Evolutionary conservation across 345 rosid genomes (phyloP).

Genomic region (Hibiscus mutabilis): DNA sequence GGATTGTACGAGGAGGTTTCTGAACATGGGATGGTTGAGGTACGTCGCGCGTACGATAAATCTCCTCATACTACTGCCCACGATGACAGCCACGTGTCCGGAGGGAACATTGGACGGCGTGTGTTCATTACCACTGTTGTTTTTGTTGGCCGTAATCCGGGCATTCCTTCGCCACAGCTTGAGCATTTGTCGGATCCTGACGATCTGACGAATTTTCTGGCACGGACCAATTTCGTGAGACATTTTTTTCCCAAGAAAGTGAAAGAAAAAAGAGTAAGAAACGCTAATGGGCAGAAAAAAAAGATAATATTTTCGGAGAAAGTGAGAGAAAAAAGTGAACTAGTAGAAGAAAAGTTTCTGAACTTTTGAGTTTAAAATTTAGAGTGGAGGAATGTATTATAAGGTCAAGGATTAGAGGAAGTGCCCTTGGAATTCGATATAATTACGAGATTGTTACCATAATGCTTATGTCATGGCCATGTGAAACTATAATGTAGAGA

Average conservation of each 20-base stretch:
- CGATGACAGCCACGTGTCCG: constrained; percentile 79
- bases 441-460: constrained; percentile 15
- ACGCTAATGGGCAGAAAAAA: neutral
- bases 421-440: neutral
- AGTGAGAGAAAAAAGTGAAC: neutral
- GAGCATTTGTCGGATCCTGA: constrained; percentile 71
- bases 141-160: constrained; percentile 23
- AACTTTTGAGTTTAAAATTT: neutral
- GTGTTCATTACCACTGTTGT: neutral
- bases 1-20: constrained; percentile 49
- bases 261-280: neutral
- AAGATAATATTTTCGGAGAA: neutral
- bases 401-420: neutral
- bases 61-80: constrained; percentile 47
- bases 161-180: constrained; percentile 73
- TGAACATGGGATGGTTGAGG: constrained; percentile 83
- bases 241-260: constrained; percentile 13
- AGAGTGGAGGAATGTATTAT: neutral
- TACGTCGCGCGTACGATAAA: constrained; percentile 65
- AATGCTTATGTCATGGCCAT: constrained; percentile 11
- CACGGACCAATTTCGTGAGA: constrained; percentile 27
- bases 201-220: constrained; percentile 65
- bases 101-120: constrained; percentile 63
- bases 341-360: neutral
- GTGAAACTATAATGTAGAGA: too few species aligned